Percentiles rank a stretch among this genome's conserved stretches.
Conservation (phyloP, 768 basidiomycete species). For the Kwoniella sp. region DNA sequence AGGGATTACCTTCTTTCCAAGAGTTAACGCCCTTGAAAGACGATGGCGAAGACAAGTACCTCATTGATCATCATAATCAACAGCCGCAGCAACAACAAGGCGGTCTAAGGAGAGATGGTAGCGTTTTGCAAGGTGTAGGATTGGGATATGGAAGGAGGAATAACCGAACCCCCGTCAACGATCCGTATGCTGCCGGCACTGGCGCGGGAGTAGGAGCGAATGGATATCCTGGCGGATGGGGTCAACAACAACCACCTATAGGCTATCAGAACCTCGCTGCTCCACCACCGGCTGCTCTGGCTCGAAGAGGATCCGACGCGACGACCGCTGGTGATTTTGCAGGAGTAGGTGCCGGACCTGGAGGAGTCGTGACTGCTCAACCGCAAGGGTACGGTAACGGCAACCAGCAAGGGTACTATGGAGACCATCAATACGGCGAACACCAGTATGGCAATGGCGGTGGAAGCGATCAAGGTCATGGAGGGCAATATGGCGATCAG, state of each 20-base stretch:
- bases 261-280: conserved; percentile 13
- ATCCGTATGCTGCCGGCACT: conserved; percentile 18
- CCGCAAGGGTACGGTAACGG: conserved; percentile 8
- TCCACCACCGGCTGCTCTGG: conserved; percentile 13
- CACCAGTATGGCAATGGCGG: background rate
- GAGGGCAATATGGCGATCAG: conserved; percentile 13
- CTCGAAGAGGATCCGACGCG: conserved; percentile 22
- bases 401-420: conserved; percentile 26
- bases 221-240: conserved; percentile 16
- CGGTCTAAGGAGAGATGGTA: conserved; percentile 31
- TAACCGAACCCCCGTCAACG: conserved; percentile 15
- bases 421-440: conserved; percentile 18
- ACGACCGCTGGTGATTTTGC: conserved; percentile 42
- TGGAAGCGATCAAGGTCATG: conserved; percentile 23
- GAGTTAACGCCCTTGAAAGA: conserved; percentile 37
- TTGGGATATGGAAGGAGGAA: conserved; percentile 44
- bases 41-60: conserved; percentile 44
- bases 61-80: conserved; percentile 34
- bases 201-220: conserved; percentile 1
- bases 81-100: conserved; percentile 13
- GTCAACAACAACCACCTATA: conserved; percentile 4
- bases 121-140: conserved; percentile 31
- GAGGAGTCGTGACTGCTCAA: conserved; percentile 31
- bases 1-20: conserved; percentile 44
- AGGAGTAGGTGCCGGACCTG: conserved; percentile 46